Percentiles rank a stretch among this genome's conserved stretches.
Evolutionary conservation across 352 stramenopile genomes (phyloP).

Genomic region (Pythium scleroteichum): DNA sequence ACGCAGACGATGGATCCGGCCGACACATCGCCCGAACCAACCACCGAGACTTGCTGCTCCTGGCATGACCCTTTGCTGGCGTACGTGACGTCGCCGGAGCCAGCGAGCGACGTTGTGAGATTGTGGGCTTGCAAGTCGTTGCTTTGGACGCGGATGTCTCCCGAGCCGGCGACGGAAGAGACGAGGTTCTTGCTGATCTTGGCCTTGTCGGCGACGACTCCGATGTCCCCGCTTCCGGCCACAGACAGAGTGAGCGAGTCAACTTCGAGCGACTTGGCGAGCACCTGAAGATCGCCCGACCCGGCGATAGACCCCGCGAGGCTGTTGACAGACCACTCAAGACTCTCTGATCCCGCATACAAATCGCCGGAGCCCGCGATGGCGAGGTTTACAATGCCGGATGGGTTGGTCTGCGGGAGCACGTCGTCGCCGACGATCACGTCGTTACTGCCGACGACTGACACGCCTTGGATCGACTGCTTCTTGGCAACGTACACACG

Average conservation of each 20-base stretch:
- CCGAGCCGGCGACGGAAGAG: conserved; percentile 30
- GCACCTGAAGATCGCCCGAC: conserved; percentile 16
- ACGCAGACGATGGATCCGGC: conserved; percentile 38
- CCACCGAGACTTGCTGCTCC: conserved; percentile 32
- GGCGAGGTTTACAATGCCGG: not conserved
- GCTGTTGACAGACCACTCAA: not conserved
- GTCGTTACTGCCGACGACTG: conserved; percentile 14
- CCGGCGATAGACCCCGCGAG: not conserved
- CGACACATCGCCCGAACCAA: conserved; percentile 37
- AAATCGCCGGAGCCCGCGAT: conserved; percentile 4
- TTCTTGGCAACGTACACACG: conserved; percentile 29
- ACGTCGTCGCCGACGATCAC: conserved; percentile 30
- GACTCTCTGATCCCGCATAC: conserved; percentile 3
- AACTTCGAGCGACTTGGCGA: conserved; percentile 10
- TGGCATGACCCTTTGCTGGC: conserved; percentile 25
- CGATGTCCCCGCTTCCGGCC: conserved; percentile 24
- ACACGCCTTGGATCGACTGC: conserved; percentile 20
- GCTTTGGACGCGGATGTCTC: conserved; percentile 35
- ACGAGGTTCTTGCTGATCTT: conserved; percentile 20
- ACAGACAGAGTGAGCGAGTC: conserved; percentile 8
- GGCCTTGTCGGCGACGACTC: conserved; percentile 28
- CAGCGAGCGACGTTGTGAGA: conserved; percentile 28
- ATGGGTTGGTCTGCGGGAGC: conserved; percentile 9
- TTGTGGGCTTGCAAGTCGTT: conserved; percentile 8
- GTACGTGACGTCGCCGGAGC: conserved; percentile 36